Evolutionary conservation across 2,329 filamentous ascomycete genomes (phyloP).

Genomic region (Aureobasidium sp.): DNA sequence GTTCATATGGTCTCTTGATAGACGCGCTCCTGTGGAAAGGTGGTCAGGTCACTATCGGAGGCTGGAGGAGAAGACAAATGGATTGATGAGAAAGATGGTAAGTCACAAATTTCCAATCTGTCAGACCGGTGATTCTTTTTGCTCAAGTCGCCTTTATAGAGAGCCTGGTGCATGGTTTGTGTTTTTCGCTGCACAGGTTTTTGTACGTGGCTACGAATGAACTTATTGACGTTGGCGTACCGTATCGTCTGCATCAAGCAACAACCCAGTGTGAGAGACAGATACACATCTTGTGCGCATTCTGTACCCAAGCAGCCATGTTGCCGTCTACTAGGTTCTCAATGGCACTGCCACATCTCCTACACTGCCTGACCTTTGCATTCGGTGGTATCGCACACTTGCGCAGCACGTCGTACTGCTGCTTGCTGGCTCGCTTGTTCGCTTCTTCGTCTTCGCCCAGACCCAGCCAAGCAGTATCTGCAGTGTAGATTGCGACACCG

Average conservation of each 20-base stretch:
- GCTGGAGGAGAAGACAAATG: background rate
- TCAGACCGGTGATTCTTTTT: slow-evolving; percentile 3
- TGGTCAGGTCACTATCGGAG: slow-evolving; percentile 1
- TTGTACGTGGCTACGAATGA: background rate
- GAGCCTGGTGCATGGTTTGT: background rate
- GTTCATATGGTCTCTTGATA: background rate
- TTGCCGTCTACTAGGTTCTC: slow-evolving; percentile 35
- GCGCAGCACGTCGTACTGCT: slow-evolving; percentile 51
- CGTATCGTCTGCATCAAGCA: background rate
- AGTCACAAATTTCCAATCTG: background rate
- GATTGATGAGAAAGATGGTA: background rate
- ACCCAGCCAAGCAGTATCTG: slow-evolving; percentile 63
- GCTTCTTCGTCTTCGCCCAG: slow-evolving; percentile 50
- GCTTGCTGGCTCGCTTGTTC: slow-evolving; percentile 52
- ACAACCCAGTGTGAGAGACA: slow-evolving; percentile 20
- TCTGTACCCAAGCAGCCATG: slow-evolving; percentile 25
- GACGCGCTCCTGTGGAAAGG: slow-evolving; percentile 2
- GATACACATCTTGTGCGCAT: slow-evolving; percentile 27
- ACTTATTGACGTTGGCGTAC: background rate
- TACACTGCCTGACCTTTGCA: slow-evolving; percentile 34
- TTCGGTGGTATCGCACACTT: slow-evolving; percentile 39
- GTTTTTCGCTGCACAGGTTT: background rate
- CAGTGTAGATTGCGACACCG: slow-evolving; percentile 62
- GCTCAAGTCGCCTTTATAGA: too few relatives aligned
- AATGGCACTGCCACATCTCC: slow-evolving; percentile 40